A percentile compares a stretch with the other conserved stretches of the same genome.
phyloP scores from a whole-genome alignment of 2,329 filamentous ascomycete genomes.

The Alternaria incomplexa region DNA sequence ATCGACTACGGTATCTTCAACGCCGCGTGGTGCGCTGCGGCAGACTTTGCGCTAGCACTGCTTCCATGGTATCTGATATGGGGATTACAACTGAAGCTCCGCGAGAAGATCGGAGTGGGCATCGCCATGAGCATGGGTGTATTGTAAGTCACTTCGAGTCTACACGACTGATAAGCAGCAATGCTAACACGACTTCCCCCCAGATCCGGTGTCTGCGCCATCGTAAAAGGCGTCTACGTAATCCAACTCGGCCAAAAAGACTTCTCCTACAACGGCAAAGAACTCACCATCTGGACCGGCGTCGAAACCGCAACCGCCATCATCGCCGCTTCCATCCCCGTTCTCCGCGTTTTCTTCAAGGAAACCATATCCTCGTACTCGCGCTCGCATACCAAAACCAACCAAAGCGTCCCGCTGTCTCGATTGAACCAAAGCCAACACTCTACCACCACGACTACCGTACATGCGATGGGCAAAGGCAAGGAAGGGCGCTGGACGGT shows the following conservation, averaged over 20 bases:
- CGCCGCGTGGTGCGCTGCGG: constrained; percentile 29
- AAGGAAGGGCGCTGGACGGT: constrained; percentile 4
- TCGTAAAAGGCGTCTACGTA: constrained; percentile 34
- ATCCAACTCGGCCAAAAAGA: constrained; percentile 30
- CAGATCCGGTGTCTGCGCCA: constrained; percentile 35
- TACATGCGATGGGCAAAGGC: neutral
- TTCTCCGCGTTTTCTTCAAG: constrained; percentile 42
- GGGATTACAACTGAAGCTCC: constrained; percentile 24
- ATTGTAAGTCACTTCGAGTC: constrained; percentile 14
- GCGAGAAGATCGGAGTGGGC: constrained; percentile 37
- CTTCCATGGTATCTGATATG: constrained; percentile 37
- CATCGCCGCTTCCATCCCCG: constrained; percentile 36
- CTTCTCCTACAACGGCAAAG: constrained; percentile 39
- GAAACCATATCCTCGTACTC: constrained; percentile 20
- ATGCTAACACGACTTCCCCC: neutral
- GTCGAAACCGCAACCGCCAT: constrained; percentile 40
- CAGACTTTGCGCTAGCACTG: constrained; percentile 34
- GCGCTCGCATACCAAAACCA: neutral
- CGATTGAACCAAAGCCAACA: constrained; percentile 2
- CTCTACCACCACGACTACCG: constrained; percentile 1
- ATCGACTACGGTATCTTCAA: constrained; percentile 39
- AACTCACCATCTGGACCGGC: constrained; percentile 39
- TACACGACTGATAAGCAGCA: neutral
- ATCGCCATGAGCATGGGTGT: constrained; percentile 42
- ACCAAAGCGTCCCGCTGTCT: neutral